These are phyloP conservation scores for Aspergillus leporis DNA, from an alignment of 495 filamentous ascomycete genomes.

Conservation along the genomic window DNA sequence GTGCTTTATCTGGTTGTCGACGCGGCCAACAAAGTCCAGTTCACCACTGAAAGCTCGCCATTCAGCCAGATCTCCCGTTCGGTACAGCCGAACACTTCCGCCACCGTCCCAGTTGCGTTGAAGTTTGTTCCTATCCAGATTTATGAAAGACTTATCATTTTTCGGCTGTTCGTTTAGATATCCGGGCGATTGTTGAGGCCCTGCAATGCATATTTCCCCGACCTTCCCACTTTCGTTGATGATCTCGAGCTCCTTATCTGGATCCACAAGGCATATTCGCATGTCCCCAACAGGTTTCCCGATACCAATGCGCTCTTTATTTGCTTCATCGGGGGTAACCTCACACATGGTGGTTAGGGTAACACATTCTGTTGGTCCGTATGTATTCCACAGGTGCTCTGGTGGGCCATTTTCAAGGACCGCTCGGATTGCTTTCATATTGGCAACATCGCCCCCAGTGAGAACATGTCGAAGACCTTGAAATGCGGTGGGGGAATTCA, in stretches of 20 bases:
- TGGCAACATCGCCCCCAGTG: conserved; percentile 2
- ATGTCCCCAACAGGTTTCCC: no score
- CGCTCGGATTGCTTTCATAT: not conserved
- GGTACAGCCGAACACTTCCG: conserved; percentile 2
- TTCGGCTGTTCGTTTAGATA: conserved; percentile 3
- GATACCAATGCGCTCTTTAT: conserved; percentile 8
- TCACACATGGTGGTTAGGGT: conserved; percentile 1
- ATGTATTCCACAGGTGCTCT: conserved; percentile 9
- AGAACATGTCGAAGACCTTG: not conserved
- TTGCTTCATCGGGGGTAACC: conserved; percentile 1
- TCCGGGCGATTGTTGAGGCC: not conserved
- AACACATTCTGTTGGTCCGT: conserved; percentile 10
- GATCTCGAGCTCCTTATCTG: no score
- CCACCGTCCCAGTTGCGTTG: no score
- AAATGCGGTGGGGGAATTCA: not conserved
- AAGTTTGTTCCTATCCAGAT: not conserved
- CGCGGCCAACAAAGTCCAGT: conserved; percentile 7
- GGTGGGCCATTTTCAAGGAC: not conserved
- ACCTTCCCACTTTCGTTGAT: not conserved
- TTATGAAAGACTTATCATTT: not conserved
- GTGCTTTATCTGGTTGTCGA: conserved; percentile 10
- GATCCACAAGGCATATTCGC: no score
- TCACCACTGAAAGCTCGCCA: not conserved
- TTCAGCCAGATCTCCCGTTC: conserved; percentile 3
- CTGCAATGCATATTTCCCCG: conserved; percentile 6